These are phyloP conservation scores for Chalaropsis thielavioides DNA, from an alignment of 2,329 filamentous ascomycete genomes.

Conservation along the genomic window DNA sequence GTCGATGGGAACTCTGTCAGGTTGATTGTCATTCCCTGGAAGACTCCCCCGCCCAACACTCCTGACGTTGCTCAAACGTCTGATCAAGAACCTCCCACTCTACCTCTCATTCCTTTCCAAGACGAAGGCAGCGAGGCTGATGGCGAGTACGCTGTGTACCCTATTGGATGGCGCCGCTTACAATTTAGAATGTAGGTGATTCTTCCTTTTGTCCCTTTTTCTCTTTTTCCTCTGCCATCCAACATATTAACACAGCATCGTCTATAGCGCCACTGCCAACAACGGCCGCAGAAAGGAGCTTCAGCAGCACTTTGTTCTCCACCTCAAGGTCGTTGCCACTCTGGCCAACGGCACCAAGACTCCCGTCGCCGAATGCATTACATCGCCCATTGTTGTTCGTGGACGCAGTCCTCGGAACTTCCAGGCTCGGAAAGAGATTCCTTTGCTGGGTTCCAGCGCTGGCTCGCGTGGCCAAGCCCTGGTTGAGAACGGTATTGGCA, in stretches of 20 bases:
- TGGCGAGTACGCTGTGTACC: conserved; percentile 76
- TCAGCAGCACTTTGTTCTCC: conserved; percentile 88
- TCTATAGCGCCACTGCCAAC: conserved; percentile 72
- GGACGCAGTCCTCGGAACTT: conserved; percentile 91
- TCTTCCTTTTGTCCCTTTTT: not conserved
- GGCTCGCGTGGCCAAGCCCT: conserved; percentile 64
- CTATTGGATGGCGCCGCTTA: conserved; percentile 83
- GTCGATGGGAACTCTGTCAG: conserved; percentile 86
- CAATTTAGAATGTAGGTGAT: conserved; percentile 65
- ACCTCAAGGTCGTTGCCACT: conserved; percentile 72
- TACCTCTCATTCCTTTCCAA: conserved; percentile 56
- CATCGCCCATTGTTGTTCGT: conserved; percentile 83
- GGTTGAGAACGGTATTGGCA: conserved; percentile 47
- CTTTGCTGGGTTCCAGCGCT: conserved; percentile 62
- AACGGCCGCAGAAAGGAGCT: conserved; percentile 89
- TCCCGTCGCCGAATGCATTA: conserved; percentile 68
- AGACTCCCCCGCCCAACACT: conserved; percentile 73
- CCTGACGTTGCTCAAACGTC: conserved; percentile 47
- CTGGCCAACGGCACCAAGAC: conserved; percentile 71
- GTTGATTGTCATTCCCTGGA: conserved; percentile 95
- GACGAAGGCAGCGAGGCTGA: conserved; percentile 47
- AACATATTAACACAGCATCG: conserved; percentile 18
- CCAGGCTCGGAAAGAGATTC: conserved; percentile 83
- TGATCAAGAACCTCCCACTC: conserved; percentile 75
- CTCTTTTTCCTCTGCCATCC: not conserved